Conservation (phyloP, 257 asterid species). For the Haberlea rhodopensis region DNA sequence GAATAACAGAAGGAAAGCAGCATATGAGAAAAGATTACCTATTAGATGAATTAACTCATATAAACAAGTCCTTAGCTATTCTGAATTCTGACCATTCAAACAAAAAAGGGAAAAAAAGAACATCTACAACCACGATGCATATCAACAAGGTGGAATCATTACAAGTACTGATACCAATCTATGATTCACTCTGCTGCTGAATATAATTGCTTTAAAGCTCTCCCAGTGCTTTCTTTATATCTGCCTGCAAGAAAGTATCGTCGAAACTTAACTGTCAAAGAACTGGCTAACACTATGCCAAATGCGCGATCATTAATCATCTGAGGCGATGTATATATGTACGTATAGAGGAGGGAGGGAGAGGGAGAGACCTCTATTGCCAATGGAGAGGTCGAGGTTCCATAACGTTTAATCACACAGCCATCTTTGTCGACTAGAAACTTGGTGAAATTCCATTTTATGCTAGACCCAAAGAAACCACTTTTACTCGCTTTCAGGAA, state of each 20-base stretch:
- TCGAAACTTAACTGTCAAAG: background rate
- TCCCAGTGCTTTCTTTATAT: conserved; percentile 64
- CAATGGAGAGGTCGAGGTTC: conserved; percentile 57
- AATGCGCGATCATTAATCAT: background rate
- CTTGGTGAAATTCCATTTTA: conserved; percentile 95
- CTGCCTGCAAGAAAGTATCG: conserved; percentile 51
- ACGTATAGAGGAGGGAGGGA: conserved; percentile 7
- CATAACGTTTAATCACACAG: conserved; percentile 61
- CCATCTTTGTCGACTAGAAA: conserved; percentile 87
- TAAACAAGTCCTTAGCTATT: background rate
- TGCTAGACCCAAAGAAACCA: conserved; percentile 56
- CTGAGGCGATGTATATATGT: background rate
- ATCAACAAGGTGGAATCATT: background rate
- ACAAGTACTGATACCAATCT: too few species aligned
- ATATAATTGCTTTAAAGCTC: conserved; percentile 32
- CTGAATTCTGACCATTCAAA: background rate
- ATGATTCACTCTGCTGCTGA: background rate
- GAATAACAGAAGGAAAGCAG: too few species aligned
- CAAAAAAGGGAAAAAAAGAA: background rate
- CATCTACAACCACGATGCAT: background rate
- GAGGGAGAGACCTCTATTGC: conserved; percentile 64
- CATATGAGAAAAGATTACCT: too few species aligned
- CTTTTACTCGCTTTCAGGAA: conserved; percentile 77
- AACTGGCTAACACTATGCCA: too few species aligned
- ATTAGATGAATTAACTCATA: too few species aligned